phyloP scores from a whole-genome alignment of 2,329 filamentous ascomycete species.

The Aspergillus terreus region DNA sequence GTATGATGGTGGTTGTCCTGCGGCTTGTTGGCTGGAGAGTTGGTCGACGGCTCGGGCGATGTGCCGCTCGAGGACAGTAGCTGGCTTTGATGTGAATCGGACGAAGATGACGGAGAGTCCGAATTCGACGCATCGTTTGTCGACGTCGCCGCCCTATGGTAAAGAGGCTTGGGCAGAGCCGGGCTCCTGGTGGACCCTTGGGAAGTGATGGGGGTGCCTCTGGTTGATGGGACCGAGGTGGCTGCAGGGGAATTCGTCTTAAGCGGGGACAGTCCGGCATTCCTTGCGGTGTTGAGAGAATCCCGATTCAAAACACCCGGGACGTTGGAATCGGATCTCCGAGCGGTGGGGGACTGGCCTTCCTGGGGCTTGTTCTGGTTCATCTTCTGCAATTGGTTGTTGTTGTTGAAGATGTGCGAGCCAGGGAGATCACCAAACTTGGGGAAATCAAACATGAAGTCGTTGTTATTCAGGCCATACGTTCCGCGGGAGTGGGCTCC shows the following conservation, averaged over 20 bases:
- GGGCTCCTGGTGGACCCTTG: slow-evolving; percentile 10
- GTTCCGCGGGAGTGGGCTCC: slow-evolving; percentile 44
- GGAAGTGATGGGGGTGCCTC: slow-evolving; percentile 3
- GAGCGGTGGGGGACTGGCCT: slow-evolving; percentile 19
- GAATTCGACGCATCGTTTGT: slow-evolving; percentile 37
- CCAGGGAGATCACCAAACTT: slow-evolving; percentile 76
- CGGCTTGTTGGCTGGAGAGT: slow-evolving; percentile 40
- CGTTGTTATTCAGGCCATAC: slow-evolving; percentile 66
- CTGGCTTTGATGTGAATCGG: slow-evolving; percentile 44
- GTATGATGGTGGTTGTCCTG: slow-evolving; percentile 28
- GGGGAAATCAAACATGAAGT: slow-evolving; percentile 94
- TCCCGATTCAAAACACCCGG: slow-evolving; percentile 31
- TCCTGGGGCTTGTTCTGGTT: slow-evolving; percentile 30
- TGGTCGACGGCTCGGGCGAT: slow-evolving; percentile 44
- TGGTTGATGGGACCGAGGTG: not conserved
- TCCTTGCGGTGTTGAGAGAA: slow-evolving; percentile 11
- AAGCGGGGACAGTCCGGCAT: slow-evolving; percentile 4
- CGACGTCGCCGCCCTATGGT: slow-evolving; percentile 16
- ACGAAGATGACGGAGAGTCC: slow-evolving; percentile 47
- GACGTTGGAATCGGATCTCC: slow-evolving; percentile 15
- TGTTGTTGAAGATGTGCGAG: slow-evolving; percentile 50
- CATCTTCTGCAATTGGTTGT: slow-evolving; percentile 35
- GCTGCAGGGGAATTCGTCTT: not conserved
- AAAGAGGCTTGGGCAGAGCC: slow-evolving; percentile 7
- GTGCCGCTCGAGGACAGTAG: slow-evolving; percentile 47